Evolutionary conservation across 192 early-diverging fungal species (phyloP).

Genomic region (Backusella psychrophila): DNA sequence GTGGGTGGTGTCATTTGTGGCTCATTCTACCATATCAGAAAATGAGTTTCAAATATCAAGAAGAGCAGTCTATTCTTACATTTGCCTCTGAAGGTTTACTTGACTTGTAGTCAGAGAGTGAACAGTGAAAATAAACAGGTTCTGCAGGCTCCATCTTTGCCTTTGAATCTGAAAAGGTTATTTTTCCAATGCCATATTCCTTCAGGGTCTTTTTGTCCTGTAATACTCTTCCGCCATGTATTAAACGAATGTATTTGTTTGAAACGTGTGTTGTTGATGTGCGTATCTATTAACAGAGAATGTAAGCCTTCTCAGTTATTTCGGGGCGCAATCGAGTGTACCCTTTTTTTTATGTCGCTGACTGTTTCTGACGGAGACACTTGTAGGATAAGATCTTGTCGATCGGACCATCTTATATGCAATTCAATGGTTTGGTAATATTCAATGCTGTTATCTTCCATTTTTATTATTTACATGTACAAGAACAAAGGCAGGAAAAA

Average conservation of each 20-base stretch:
- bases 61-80: not conserved
- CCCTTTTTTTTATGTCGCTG: constrained; percentile 44
- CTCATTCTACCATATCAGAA: constrained; percentile 21
- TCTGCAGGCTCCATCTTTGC: constrained; percentile 24
- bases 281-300: not conserved
- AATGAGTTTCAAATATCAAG: not conserved
- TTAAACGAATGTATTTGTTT: constrained; percentile 50
- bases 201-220: constrained; percentile 33
- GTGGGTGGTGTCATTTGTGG: constrained; percentile 42
- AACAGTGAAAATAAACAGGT: constrained; percentile 53
- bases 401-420: constrained; percentile 40
- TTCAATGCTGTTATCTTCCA: not conserved
- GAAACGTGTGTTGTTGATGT: constrained; percentile 32
- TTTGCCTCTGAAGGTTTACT: constrained; percentile 3
- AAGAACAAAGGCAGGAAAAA: not conserved
- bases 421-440: constrained; percentile 31
- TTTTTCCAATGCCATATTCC: constrained; percentile 29
- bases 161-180: constrained; percentile 17
- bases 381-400: constrained; percentile 34
- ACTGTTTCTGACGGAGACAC: constrained; percentile 35
- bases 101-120: constrained; percentile 45
- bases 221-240: constrained; percentile 48
- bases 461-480: not conserved
- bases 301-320: not conserved
- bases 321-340: constrained; percentile 1